These are phyloP conservation scores for Metroxylon sagu DNA, from an alignment of 176 grass and related monocot species.

Conservation along the genomic window DNA sequence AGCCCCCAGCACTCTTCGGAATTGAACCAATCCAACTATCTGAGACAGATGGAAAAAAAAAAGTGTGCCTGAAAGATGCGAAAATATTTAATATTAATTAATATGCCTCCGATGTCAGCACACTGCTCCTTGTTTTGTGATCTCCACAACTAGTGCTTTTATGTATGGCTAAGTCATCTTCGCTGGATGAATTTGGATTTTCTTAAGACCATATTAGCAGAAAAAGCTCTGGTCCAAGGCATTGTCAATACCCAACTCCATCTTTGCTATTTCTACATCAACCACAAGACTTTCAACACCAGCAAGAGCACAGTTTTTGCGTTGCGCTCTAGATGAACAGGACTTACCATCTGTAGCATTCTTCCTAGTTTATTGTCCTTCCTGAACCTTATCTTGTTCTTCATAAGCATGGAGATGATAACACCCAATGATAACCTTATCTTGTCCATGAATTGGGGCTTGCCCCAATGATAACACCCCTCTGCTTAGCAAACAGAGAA, in stretches of 20 bases:
- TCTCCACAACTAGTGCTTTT: slow-evolving; percentile 87
- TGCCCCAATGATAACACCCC: too few relatives aligned
- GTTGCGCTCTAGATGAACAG: not conserved
- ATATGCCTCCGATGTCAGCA: slow-evolving; percentile 29
- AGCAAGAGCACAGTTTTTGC: not conserved
- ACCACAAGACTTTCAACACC: slow-evolving; percentile 15
- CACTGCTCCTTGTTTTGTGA: slow-evolving; percentile 97
- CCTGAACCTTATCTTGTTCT: slow-evolving; percentile 43
- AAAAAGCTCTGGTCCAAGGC: slow-evolving; percentile 93
- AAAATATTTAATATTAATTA: too few relatives aligned
- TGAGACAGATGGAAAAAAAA: slow-evolving; percentile 13
- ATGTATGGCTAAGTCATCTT: slow-evolving; percentile 79
- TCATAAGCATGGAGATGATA: slow-evolving; percentile 20
- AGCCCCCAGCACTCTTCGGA: slow-evolving; percentile 76
- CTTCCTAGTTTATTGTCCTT: slow-evolving; percentile 51
- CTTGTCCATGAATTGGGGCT: too few relatives aligned
- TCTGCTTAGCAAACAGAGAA: too few relatives aligned
- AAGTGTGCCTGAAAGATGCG: too few relatives aligned
- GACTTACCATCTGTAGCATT: slow-evolving; percentile 2
- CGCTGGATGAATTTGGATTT: slow-evolving; percentile 82
- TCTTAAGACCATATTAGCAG: slow-evolving; percentile 89
- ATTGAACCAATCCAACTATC: slow-evolving; percentile 90
- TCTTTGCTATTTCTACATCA: slow-evolving; percentile 66
- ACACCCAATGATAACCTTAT: too few relatives aligned
- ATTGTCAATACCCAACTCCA: slow-evolving; percentile 70